These are phyloP conservation scores for Cladosporium sp. DNA, from an alignment of 2,329 filamentous ascomycete genomes.

Conservation along the genomic window DNA sequence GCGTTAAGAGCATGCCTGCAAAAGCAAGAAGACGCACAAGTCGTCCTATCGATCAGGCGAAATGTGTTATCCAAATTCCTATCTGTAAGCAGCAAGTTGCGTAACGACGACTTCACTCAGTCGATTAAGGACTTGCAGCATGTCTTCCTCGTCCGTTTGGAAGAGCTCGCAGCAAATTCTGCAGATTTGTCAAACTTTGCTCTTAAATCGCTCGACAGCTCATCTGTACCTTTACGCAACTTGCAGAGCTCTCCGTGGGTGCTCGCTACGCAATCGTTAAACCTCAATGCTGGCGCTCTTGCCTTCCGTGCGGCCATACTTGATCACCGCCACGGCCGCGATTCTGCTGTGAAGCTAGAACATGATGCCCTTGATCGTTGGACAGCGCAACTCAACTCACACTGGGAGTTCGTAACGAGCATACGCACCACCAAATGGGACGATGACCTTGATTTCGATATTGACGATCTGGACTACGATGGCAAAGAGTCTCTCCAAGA, in stretches of 20 bases:
- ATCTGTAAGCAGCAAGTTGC: slow-evolving; percentile 26
- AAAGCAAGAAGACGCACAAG: slow-evolving; percentile 23
- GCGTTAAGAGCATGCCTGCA: slow-evolving; percentile 25
- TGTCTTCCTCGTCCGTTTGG: slow-evolving; percentile 26
- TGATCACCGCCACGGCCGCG: slow-evolving; percentile 70
- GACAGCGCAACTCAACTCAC: slow-evolving; percentile 70
- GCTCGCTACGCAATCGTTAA: slow-evolving; percentile 28
- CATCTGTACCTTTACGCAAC: background rate
- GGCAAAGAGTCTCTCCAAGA: slow-evolving; percentile 58
- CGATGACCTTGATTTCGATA: slow-evolving; percentile 64
- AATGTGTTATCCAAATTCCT: slow-evolving; percentile 32
- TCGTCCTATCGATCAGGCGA: slow-evolving; percentile 28
- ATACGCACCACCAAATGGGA: slow-evolving; percentile 73
- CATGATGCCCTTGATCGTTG: slow-evolving; percentile 69
- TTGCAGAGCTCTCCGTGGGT: slow-evolving; percentile 28
- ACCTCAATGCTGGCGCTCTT: slow-evolving; percentile 35
- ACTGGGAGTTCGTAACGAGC: slow-evolving; percentile 62
- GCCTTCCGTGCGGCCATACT: slow-evolving; percentile 69
- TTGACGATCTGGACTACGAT: slow-evolving; percentile 71
- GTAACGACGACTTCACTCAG: slow-evolving; percentile 20
- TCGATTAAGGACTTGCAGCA: slow-evolving; percentile 26
- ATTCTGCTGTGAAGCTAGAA: slow-evolving; percentile 63
- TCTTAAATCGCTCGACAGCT: background rate
- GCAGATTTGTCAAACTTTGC: slow-evolving; percentile 17
- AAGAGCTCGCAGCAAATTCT: slow-evolving; percentile 23